These are phyloP conservation scores for Wakefieldia striispora DNA, from an alignment of 768 basidiomycete species.

Conservation along the genomic window DNA sequence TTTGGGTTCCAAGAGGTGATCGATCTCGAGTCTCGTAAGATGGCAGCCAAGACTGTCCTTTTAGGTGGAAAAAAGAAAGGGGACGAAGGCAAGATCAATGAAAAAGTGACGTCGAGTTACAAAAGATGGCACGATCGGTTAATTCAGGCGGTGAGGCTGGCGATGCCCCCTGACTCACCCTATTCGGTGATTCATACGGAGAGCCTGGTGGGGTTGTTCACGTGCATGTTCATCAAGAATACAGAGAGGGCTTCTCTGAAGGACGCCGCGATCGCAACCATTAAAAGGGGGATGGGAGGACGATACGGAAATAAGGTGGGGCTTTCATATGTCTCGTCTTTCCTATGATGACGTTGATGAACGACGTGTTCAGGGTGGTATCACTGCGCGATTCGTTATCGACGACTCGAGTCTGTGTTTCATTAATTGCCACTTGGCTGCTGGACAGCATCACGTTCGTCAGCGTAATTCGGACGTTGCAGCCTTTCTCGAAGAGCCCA, in stretches of 20 bases:
- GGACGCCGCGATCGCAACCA: slow-evolving; percentile 71
- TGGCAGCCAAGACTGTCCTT: slow-evolving; percentile 91
- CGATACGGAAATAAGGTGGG: slow-evolving; percentile 93
- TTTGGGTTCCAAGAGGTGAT: slow-evolving; percentile 98
- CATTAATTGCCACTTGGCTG: slow-evolving; percentile 97
- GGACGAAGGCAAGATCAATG: slow-evolving; percentile 53
- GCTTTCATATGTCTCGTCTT: neutral
- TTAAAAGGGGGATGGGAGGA: slow-evolving; percentile 92
- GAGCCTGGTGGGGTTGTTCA: slow-evolving; percentile 88
- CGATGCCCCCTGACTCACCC: slow-evolving; percentile 69
- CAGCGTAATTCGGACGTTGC: slow-evolving; percentile 86
- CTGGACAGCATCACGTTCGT: slow-evolving; percentile 81
- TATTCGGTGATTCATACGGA: slow-evolving; percentile 85
- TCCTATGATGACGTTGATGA: neutral
- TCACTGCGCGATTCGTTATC: slow-evolving; percentile 84
- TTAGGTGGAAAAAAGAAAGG: slow-evolving; percentile 68
- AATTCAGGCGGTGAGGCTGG: slow-evolving; percentile 63
- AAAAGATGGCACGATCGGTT: slow-evolving; percentile 87
- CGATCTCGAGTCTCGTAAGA: slow-evolving; percentile 88
- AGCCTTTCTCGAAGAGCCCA: slow-evolving; percentile 80
- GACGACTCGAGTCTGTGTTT: slow-evolving; percentile 94
- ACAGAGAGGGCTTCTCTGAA: slow-evolving; percentile 57
- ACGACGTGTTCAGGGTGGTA: slow-evolving; percentile 64
- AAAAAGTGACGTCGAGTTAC: slow-evolving; percentile 85
- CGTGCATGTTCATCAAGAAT: slow-evolving; percentile 69